These are phyloP conservation scores for Penicillium thymicola DNA, from an alignment of 2,329 filamentous ascomycete genomes.

Conservation along the genomic window DNA sequence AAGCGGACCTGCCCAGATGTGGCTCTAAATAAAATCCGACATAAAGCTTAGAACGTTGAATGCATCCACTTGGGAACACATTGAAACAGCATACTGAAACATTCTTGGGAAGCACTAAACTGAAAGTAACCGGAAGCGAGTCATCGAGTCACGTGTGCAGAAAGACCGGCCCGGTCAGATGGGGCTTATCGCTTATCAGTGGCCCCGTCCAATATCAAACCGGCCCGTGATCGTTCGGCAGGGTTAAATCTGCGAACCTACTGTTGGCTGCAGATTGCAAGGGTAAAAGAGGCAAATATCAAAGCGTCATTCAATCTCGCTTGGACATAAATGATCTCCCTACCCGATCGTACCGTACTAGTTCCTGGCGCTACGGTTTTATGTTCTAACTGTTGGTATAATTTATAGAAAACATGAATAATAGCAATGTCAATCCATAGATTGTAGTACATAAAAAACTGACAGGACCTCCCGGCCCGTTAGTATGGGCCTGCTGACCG, in stretches of 20 bases:
- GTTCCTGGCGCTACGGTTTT: background rate
- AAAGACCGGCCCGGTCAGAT: conserved; percentile 14
- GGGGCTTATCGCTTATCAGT: conserved; percentile 6
- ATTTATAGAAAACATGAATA: background rate
- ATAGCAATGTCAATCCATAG: background rate
- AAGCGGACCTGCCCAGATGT: background rate
- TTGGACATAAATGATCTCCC: background rate
- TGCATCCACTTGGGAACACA: background rate
- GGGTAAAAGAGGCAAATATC: background rate
- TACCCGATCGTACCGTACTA: background rate
- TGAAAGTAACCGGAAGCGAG: background rate
- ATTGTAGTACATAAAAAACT: background rate
- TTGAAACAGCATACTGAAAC: background rate
- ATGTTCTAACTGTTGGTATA: background rate
- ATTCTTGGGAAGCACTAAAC: background rate
- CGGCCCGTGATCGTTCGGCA: conserved; percentile 8
- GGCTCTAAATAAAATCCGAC: background rate
- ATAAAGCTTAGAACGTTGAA: background rate
- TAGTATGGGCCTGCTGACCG: conserved; percentile 13
- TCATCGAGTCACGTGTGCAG: background rate
- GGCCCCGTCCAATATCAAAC: conserved; percentile 8
- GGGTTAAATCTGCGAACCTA: background rate
- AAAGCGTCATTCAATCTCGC: background rate
- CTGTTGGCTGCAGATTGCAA: background rate
- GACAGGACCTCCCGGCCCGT: conserved; percentile 6